Percentiles rank a stretch among this genome's conserved stretches.
phyloP scores from a whole-genome alignment of 176 grass and related monocot genomes.

The Phragmites australis region DNA sequence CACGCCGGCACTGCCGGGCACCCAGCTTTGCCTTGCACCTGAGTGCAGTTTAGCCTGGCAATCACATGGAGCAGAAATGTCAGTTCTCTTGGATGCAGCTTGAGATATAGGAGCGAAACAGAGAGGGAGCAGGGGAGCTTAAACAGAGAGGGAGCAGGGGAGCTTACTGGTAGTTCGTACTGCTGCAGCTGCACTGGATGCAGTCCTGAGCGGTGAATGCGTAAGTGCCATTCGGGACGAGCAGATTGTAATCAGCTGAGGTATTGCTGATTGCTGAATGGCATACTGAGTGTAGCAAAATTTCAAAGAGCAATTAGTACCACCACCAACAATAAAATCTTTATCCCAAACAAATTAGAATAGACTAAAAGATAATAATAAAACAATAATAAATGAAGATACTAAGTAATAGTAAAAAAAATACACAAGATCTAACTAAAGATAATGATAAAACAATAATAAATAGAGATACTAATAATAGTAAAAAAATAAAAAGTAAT shows the following conservation, averaged over 20 bases:
- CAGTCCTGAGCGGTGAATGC: conserved; percentile 50
- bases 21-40: not conserved
- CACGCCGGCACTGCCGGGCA: conserved; percentile 31
- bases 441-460: too few species aligned
- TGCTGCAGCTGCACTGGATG: conserved; percentile 79
- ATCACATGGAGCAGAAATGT: not conserved
- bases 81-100: not conserved
- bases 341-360: too few species aligned
- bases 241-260: conserved; percentile 51
- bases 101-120: too few species aligned
- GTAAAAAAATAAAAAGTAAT: too few species aligned
- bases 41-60: conserved; percentile 53
- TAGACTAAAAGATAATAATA: too few species aligned
- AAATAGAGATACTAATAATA: too few species aligned
- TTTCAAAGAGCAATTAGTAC: conserved; percentile 2
- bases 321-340: too few species aligned
- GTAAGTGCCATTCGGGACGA: conserved; percentile 47
- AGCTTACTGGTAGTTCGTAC: conserved; percentile 47
- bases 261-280: conserved; percentile 51
- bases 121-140: too few species aligned
- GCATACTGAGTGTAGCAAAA: conserved; percentile 50
- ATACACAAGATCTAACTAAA: too few species aligned
- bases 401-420: too few species aligned
- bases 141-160: not conserved
- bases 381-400: too few species aligned